phyloP scores from a whole-genome alignment of 805 yeast species.

The Tetrapisispora arboricola region DNA sequence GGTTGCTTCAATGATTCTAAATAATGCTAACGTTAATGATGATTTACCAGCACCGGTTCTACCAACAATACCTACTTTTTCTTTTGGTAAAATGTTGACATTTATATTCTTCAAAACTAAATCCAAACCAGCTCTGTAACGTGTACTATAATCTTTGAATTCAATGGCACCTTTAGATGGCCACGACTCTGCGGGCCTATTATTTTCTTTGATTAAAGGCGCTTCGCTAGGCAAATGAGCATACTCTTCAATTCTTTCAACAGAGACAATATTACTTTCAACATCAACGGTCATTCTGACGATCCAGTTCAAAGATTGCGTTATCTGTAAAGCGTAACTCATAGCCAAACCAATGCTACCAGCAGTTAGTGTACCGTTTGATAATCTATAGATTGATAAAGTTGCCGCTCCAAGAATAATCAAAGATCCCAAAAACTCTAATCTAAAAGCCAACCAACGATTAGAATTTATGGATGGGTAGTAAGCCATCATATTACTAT shows the following conservation, averaged over 20 bases:
- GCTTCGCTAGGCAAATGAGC: constrained; percentile 78
- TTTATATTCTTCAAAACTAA: constrained; percentile 62
- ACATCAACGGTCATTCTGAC: constrained; percentile 98
- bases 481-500: constrained; percentile 80
- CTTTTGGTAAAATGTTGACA: constrained; percentile 56
- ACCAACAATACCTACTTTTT: constrained; percentile 92
- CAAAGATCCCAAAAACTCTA: constrained; percentile 83
- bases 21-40: constrained; percentile 71
- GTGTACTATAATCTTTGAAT: constrained; percentile 67
- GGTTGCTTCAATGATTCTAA: constrained; percentile 73
- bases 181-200: constrained; percentile 66
- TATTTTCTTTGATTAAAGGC: constrained; percentile 50
- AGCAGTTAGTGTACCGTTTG: constrained; percentile 62
- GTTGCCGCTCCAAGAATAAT: constrained; percentile 83
- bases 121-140: constrained; percentile 75
- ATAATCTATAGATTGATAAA: constrained; percentile 60
- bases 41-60: constrained; percentile 97
- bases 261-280: constrained; percentile 93
- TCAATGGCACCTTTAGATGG: constrained; percentile 59
- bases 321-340: constrained; percentile 84
- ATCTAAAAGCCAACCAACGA: constrained; percentile 94
- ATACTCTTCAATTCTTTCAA: constrained; percentile 88
- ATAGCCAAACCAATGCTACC: constrained; percentile 92
- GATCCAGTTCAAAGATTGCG: constrained; percentile 93
- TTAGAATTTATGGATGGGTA: constrained; percentile 90